phyloP scores from a whole-genome alignment of 192 early-diverging fungal genomes.

The Coemansia sp. region DNA sequence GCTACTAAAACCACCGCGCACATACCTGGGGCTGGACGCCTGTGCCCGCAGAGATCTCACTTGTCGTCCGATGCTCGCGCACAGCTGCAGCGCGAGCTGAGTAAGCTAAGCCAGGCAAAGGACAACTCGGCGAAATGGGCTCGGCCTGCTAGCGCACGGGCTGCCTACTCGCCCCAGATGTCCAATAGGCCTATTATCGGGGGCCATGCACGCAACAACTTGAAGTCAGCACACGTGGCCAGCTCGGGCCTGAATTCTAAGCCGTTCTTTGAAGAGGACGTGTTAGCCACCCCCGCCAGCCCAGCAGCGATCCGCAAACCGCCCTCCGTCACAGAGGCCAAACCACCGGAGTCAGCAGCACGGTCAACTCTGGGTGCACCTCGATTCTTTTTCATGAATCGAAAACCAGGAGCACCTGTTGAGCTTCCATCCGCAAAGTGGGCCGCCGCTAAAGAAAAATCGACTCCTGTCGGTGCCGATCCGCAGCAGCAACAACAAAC shows the following conservation, averaged over 20 bases:
- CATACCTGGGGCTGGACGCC: not conserved
- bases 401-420: not conserved
- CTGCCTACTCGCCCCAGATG: not conserved
- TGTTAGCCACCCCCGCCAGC: not conserved
- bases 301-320: not conserved
- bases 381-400: slow-evolving; percentile 18
- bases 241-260: slow-evolving; percentile 9
- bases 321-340: not conserved
- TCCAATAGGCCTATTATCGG: slow-evolving; percentile 10
- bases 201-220: slow-evolving; percentile 28
- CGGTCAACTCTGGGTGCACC: not conserved
- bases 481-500: not conserved
- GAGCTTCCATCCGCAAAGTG: slow-evolving; percentile 13
- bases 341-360: not conserved
- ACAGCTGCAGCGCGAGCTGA: not conserved
- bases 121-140: not conserved
- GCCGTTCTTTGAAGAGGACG: slow-evolving; percentile 18
- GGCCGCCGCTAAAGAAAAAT: not conserved
- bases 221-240: slow-evolving; percentile 10
- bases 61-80: not conserved
- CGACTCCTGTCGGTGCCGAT: not conserved
- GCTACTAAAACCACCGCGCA: not conserved
- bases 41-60: not conserved
- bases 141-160: not conserved
- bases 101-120: not conserved